Evolutionary conservation across 768 basidiomycete genomes (phyloP), one percentile per base, ranked within the genome.

Genomic region (Fomitopsis pulvina): DNA sequence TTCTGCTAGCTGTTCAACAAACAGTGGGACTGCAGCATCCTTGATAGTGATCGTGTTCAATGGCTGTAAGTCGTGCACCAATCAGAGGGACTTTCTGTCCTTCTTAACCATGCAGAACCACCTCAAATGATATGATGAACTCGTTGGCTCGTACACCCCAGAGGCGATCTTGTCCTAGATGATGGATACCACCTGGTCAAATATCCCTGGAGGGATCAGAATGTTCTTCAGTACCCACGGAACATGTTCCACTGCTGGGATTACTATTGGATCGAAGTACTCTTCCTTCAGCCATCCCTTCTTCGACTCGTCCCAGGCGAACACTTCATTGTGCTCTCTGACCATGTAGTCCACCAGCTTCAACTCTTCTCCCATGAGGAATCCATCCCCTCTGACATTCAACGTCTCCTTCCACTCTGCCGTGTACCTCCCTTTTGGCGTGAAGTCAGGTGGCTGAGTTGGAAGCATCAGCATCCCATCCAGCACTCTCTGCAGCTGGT

Each of bases 201-300:
- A 44, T 20, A 60, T 52, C 0, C 62, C 64, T 0, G 57, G 59
- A 4, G 60, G 63, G 2, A 63, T 57, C 0, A 60, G 52, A 50
- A 64, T 22, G 65, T 68, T 34, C 55, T 57, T 26, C 58, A 58
- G 53, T 4, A 52, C 55, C 60, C 63, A 66, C n/a, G 0, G 62
- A 61, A 30, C 1, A 45, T 57, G 42, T 62, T 30, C 29, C 7
- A 30, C 14, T 8, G 29, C 61, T 8, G 49, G 48, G 11, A 68
- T 64, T 3, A 66, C 67, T 0, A 69, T 70, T 6, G 71, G 68
- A 30, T 63, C 63, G 22, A 71, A 57, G 61, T 59, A 66, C 16
- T 64, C 55, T 4, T 56, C 48, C 45, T 52, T 25, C 45, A 74
- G 72, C 0, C 40, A 37, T 0, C 75, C 71, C 10, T 62, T 58